Evolutionary conservation across 495 filamentous ascomycete genomes (phyloP).

Genomic region (Penicillium goetzii): DNA sequence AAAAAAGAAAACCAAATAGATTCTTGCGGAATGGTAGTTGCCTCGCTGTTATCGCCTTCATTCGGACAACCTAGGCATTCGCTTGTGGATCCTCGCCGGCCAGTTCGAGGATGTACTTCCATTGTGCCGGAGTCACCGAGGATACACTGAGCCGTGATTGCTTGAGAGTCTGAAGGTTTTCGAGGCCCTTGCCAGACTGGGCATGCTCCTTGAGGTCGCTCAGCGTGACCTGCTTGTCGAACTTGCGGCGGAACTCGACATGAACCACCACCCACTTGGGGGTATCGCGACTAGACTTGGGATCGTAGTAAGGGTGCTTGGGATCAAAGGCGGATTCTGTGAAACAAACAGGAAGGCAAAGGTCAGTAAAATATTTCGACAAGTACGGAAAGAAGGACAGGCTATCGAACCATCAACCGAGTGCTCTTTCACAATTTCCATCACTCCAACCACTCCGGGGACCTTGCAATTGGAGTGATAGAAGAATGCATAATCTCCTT

Average conservation of each 20-base stretch:
- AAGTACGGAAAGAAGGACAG: not conserved
- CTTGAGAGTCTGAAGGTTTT: constrained; percentile 81
- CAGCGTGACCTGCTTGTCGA: constrained; percentile 70
- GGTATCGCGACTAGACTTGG: constrained; percentile 69
- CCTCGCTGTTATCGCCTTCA: not conserved
- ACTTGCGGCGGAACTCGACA: constrained; percentile 82
- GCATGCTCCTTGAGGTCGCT: constrained; percentile 70
- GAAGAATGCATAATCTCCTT: constrained; percentile 92
- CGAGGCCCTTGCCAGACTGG: constrained; percentile 64
- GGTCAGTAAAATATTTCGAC: constrained; percentile 14
- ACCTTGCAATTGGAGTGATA: constrained; percentile 96
- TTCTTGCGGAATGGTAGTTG: not conserved
- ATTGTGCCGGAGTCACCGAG: constrained; percentile 71
- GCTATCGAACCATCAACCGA: constrained; percentile 68
- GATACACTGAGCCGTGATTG: constrained; percentile 82
- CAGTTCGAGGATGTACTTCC: constrained; percentile 73
- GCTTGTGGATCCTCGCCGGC: constrained; percentile 31
- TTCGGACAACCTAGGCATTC: not conserved
- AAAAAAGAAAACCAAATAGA: not conserved
- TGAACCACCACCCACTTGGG: constrained; percentile 90
- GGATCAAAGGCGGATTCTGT: constrained; percentile 76
- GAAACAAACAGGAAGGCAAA: not conserved
- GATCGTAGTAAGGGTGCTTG: constrained; percentile 79
- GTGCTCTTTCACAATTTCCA: constrained; percentile 88
- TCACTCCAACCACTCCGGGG: constrained; percentile 88